phyloP scores from a whole-genome alignment of 2,329 filamentous ascomycete species.

The Colletotrichum tabaci region DNA sequence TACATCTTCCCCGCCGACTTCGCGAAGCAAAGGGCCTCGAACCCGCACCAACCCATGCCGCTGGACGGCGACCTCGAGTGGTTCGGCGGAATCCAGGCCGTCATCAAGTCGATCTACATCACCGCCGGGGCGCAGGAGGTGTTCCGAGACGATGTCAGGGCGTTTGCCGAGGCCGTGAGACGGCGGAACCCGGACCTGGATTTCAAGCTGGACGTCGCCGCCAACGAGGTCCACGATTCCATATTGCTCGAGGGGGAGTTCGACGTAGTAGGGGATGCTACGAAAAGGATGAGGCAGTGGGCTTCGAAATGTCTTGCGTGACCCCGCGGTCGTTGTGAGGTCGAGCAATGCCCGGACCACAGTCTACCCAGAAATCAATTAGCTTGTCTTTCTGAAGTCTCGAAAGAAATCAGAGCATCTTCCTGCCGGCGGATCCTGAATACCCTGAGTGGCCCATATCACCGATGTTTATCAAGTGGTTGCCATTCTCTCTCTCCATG shows the following conservation, averaged over 20 bases:
- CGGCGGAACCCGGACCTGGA: background rate
- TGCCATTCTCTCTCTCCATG: background rate
- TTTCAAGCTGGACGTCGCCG: background rate
- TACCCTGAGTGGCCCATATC: too few species aligned
- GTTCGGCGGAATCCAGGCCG: background rate
- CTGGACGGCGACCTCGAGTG: slow-evolving; percentile 9
- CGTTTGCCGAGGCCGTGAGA: slow-evolving; percentile 11
- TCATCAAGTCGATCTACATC: background rate
- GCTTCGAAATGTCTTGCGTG: background rate
- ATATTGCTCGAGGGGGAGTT: slow-evolving; percentile 3
- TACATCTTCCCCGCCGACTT: slow-evolving; percentile 4
- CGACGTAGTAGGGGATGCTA: background rate
- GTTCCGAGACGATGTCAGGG: background rate
- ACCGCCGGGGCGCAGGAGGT: slow-evolving; percentile 7
- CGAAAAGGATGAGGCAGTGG: slow-evolving; percentile 6
- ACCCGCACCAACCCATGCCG: slow-evolving; percentile 2
- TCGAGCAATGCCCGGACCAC: background rate
- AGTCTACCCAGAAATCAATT: background rate
- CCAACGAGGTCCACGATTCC: slow-evolving; percentile 1
- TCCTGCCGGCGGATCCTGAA: background rate
- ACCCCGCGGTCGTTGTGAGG: background rate
- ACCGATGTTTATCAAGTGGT: background rate
- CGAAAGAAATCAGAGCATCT: background rate
- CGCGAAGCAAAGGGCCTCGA: background rate
- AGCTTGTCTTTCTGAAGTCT: background rate